Evolutionary conservation across 495 filamentous ascomycete species (phyloP), one percentile per base, ranked within the genome.

Genomic region (Trichoderma erinaceum): DNA sequence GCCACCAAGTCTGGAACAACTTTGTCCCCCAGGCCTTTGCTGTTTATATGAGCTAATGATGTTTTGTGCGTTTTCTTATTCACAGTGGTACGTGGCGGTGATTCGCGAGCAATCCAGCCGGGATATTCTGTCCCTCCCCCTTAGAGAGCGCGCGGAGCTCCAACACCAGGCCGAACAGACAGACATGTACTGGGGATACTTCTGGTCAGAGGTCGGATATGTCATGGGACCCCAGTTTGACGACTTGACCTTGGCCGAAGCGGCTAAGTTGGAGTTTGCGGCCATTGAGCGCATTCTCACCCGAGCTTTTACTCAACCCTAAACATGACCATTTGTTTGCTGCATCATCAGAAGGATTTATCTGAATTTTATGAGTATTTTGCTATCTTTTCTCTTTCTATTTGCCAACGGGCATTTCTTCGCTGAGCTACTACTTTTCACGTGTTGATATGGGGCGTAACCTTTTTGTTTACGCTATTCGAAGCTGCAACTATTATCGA

Each of bases 71-170:
- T 61, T 1, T 16, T 23, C 15, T 32, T 4, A 43, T 16, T 29
- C 38, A 41, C 50, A 85, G 82, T 86, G 79, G 74, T 87, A 85
- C 73, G 81, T 85, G 27, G 72, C 75, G 38, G 65, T 86, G 29
- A 79, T 88, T 58, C 81, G 80, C 41, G 78, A 82, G 43, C 78
- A 82, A 65, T 83, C 83, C 0, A 76, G 63, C 1, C 69, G 74
- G 3, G 48, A 64, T 18, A 65, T 76, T 8, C 38, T 74, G 6
- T 16, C 61, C 21, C 65, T 74, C 46, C 35, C 71, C 29, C 43
- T 77, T 18, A 38, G 43, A 66, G 71, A 75, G 68, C 70, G 73
- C 23, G 68, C 75, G 3, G 70, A 75, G 15, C 77, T 85, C 3
- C 73, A 78, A 29, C 69, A 75, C 18, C 68, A 67, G 64, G 69